These are phyloP conservation scores for Setaria viridis DNA, from an alignment of 202 grass and related monocot genomes.

Conservation along the genomic window DNA sequence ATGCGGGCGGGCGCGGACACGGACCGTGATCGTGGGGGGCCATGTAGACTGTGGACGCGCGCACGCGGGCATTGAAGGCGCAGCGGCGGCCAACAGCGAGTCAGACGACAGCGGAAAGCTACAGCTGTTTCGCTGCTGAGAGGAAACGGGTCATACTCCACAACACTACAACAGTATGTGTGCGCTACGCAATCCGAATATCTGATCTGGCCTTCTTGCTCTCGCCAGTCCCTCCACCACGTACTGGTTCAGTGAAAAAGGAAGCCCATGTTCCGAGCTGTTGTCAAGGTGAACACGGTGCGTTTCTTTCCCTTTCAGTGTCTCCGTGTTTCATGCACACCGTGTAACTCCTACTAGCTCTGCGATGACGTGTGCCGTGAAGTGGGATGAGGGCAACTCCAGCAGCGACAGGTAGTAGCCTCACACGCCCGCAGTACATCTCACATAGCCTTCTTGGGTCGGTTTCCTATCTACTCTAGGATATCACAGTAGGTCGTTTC, in stretches of 20 bases:
- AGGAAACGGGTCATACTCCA: not conserved
- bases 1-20: no score
- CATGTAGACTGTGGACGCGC: not conserved
- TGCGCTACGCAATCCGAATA: no score
- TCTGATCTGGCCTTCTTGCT: not conserved
- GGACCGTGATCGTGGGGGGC: not conserved
- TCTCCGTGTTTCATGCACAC: not conserved
- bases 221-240: not conserved
- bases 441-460: not conserved
- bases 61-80: not conserved
- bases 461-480: not conserved
- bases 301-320: not conserved
- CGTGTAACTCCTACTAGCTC: not conserved
- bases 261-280: not conserved
- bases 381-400: not conserved
- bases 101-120: not conserved
- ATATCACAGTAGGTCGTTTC: not conserved
- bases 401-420: not conserved
- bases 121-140: not conserved
- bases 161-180: no score
- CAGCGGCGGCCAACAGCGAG: not conserved
- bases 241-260: not conserved
- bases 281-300: not conserved
- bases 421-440: not conserved
- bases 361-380: not conserved